Conservation (phyloP, 176 grass and related monocot species). For the Triticum timopheevii region DNA sequence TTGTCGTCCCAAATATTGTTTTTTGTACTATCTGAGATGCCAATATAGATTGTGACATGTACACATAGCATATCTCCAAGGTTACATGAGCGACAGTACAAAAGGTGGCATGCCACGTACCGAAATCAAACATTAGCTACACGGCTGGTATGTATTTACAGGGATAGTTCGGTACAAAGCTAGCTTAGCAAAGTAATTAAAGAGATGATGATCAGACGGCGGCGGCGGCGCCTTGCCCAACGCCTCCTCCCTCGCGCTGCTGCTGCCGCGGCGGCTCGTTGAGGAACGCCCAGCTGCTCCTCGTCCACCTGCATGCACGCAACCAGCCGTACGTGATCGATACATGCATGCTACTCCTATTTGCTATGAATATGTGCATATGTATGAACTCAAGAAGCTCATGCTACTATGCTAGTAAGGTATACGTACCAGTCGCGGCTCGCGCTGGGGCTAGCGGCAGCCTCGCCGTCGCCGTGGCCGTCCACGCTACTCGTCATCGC, state of each 20-base stretch:
- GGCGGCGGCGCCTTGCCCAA: conserved; percentile 16
- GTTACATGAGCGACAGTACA: no score
- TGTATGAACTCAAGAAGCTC: neutral
- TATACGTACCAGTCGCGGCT: conserved; percentile 51
- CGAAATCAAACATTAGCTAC: no score
- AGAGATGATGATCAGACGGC: conserved; percentile 7
- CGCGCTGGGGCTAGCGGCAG: conserved; percentile 28
- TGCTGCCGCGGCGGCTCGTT: conserved; percentile 59
- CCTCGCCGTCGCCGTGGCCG: neutral
- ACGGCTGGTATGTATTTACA: no score
- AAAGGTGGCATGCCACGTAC: no score
- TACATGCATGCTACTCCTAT: no score
- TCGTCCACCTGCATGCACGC: conserved; percentile 54
- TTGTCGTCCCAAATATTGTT: no score
- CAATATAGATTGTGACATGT: no score
- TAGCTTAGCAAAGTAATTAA: neutral
- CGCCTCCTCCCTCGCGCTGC: conserved; percentile 37
- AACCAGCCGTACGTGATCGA: neutral
- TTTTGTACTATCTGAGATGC: no score
- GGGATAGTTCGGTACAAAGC: neutral
- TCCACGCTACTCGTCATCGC: neutral
- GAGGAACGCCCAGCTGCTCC: conserved; percentile 86
- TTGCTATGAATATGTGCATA: neutral
- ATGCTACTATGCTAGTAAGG: neutral
- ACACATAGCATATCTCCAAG: no score